A percentile compares a stretch with the other conserved stretches of the same genome.
Conservation (phyloP, 1,284 basidiomycete species). For the Fomes fomentarius region DNA sequence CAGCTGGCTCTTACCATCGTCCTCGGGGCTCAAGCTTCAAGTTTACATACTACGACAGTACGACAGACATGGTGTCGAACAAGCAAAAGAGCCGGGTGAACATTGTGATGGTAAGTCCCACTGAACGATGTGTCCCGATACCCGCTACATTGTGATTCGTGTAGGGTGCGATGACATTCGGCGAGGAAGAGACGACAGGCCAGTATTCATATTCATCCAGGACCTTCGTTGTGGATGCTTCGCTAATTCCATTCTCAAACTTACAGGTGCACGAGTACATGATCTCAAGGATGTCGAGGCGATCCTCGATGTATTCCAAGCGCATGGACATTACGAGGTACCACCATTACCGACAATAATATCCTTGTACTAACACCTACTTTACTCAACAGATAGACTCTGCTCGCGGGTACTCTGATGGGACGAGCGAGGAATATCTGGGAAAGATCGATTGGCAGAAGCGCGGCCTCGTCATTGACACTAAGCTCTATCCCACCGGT, state of each 20-base stretch:
- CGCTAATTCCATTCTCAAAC: neutral
- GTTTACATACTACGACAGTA: too few relatives aligned
- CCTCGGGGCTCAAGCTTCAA: constrained; percentile 12
- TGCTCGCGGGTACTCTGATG: constrained; percentile 50
- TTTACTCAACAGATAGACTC: constrained; percentile 50
- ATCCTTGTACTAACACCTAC: neutral
- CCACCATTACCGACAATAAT: neutral
- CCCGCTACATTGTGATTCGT: too few relatives aligned
- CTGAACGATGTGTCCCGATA: too few relatives aligned
- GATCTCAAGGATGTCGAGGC: constrained; percentile 51
- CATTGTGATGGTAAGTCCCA: constrained; percentile 44
- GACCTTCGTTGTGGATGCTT: neutral
- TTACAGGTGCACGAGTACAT: constrained; percentile 48
- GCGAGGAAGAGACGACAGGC: constrained; percentile 32
- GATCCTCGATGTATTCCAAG: constrained; percentile 59
- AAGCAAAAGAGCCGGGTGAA: constrained; percentile 42
- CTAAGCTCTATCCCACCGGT: constrained; percentile 28
- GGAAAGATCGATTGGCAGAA: constrained; percentile 39
- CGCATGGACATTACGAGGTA: constrained; percentile 58
- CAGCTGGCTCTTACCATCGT: too few relatives aligned
- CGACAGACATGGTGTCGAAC: constrained; percentile 20
- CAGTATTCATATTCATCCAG: neutral
- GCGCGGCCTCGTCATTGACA: constrained; percentile 54
- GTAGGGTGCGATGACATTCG: constrained; percentile 37
- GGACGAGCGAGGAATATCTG: constrained; percentile 53